Percentiles rank a stretch among this genome's conserved stretches.
phyloP scores from a whole-genome alignment of 2,329 filamentous ascomycete genomes.

The Aspergillus fijiensis region DNA sequence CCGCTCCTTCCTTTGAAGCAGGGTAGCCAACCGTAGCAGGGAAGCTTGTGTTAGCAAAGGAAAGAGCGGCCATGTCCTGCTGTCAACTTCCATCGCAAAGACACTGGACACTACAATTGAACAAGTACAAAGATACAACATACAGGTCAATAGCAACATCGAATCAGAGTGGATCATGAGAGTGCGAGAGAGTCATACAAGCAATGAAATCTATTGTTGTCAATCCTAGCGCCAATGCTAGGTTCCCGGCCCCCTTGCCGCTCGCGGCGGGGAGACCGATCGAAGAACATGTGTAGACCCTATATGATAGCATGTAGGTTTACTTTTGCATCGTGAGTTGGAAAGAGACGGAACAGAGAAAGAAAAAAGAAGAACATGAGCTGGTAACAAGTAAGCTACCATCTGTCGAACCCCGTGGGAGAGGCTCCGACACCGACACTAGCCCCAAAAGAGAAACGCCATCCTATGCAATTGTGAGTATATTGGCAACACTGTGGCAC shows the following conservation, averaged over 20 bases:
- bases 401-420: constrained; percentile 3
- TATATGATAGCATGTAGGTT: constrained; percentile 28
- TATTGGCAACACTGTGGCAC: constrained; percentile 12
- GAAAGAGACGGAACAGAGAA: constrained; percentile 11
- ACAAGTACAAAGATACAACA: not conserved
- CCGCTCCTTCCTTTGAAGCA: not conserved
- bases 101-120: not conserved
- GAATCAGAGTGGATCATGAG: not conserved
- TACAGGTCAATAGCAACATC: not conserved
- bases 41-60: not conserved
- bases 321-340: constrained; percentile 25
- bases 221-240: constrained; percentile 26
- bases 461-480: constrained; percentile 34
- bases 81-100: not conserved
- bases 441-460: constrained; percentile 27
- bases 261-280: constrained; percentile 5
- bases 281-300: constrained; percentile 17
- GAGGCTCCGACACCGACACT: not conserved
- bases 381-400: not conserved
- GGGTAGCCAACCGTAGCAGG: not conserved
- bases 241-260: constrained; percentile 9
- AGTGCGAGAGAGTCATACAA: constrained; percentile 10
- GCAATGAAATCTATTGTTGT: constrained; percentile 30
- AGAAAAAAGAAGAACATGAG: constrained; percentile 4
- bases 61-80: not conserved